Evolutionary conservation across 352 stramenopile genomes (phyloP), one percentile per base, ranked within the genome.

Genomic region (Phytophthora sansomeana): DNA sequence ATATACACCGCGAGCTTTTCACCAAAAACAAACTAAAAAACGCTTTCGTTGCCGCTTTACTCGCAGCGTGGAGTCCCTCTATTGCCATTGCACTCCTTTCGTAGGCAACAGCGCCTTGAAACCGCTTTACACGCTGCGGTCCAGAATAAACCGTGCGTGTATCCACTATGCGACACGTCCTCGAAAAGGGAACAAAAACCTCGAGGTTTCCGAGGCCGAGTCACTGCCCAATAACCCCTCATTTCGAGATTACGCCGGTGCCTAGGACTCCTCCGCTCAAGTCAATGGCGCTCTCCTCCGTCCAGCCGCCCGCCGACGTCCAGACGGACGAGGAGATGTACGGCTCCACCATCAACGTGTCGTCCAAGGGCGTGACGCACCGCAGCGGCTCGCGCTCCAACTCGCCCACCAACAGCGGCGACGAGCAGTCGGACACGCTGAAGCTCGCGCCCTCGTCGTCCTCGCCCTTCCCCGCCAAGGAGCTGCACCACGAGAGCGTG

Each of bases 401-500:
- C 29, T 83, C 80, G 26, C 63, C 75, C 14, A 61, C 51, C 10
- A 69, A 52, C 44, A 83, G 70, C 50, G 77, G 60, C 33, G 77
- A 83, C 46, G 77, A 83, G 58, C 51, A 74, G 32, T 52, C 66
- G 13, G 57, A 68, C 32, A 76, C 53, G 4, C 57, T 70, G 14
- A 70, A 74, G n/a, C 57, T 75, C 41, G 60, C 68, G 36, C 52
- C 60, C 29, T 55, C 44, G 24, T 75, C 72, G 30, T 44, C 66
- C 3, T 56, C 72, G 3, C n/a, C 41, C 28, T n/a, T 47, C 3
- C 10, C 46, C 28, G 28, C 54, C 26, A 74, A 80, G 58, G 57
- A 80, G 30, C 17, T 63, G 3, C 65, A 49, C 2, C 73, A 75
- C 43, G 66, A 87, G 67, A 72, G 67, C 8, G 49, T 93, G 24